Percentiles rank a stretch among this genome's conserved stretches.
phyloP scores from a whole-genome alignment of 306 rosid species.

The Casuarina glauca region DNA sequence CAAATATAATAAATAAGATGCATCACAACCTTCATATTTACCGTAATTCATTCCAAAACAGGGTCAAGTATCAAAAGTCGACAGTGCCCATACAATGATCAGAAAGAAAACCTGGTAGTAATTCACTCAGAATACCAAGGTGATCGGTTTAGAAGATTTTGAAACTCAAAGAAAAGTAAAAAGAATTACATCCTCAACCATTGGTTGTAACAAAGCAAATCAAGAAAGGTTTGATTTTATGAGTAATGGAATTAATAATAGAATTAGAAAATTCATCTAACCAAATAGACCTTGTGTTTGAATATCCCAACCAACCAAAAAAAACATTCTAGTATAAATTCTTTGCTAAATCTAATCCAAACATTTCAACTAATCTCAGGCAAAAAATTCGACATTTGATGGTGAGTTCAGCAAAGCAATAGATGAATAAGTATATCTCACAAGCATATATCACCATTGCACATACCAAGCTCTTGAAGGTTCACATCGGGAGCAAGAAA shows the following conservation, averaged over 20 bases:
- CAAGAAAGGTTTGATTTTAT: neutral
- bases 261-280: neutral
- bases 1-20: constrained; percentile 17
- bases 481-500: constrained; percentile 89
- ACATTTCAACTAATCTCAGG: no score
- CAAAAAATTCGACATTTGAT: neutral
- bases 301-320: constrained; percentile 23
- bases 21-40: constrained; percentile 18
- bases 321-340: constrained; percentile 2
- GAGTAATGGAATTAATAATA: no score
- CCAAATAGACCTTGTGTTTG: neutral
- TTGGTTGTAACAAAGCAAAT: neutral
- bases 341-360: no score
- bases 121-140: no score
- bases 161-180: neutral
- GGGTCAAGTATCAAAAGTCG: neutral
- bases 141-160: neutral
- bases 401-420: constrained; percentile 16
- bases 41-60: neutral
- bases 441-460: constrained; percentile 24
- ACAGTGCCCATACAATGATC: neutral
- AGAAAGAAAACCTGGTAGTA: neutral
- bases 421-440: constrained; percentile 27
- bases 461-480: constrained; percentile 91
- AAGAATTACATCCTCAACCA: no score